Conservation (phyloP, 805 yeast genomes). For the Kodamaea kakaduensis region DNA sequence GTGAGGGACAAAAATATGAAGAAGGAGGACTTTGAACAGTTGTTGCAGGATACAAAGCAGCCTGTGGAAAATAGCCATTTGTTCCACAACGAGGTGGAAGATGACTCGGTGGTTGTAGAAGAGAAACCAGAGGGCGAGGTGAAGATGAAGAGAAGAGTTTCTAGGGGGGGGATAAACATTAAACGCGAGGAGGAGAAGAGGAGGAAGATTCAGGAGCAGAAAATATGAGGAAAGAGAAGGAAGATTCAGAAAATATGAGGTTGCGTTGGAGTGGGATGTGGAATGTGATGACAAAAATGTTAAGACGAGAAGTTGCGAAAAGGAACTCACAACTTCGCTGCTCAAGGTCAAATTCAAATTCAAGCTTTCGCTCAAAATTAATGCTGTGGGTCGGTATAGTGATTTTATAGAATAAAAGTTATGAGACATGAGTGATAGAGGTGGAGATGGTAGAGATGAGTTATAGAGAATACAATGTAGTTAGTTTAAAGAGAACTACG, state of each 20-base stretch:
- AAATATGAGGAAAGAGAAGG: conserved; percentile 1
- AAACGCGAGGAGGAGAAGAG: conserved; percentile 8
- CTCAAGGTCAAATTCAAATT: no score
- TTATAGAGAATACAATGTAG: no score
- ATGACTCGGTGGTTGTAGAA: conserved; percentile 11
- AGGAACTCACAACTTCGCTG: no score
- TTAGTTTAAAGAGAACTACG: no score
- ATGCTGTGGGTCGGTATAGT: no score
- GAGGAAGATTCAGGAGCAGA: conserved; percentile 5
- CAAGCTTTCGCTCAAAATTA: no score
- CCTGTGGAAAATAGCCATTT: conserved; percentile 33
- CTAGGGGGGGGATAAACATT: conserved; percentile 27
- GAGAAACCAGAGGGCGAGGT: conserved; percentile 7
- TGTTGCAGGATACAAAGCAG: conserved; percentile 31
- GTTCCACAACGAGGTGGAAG: conserved; percentile 37
- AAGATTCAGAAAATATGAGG: conserved; percentile 4
- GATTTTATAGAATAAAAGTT: no score
- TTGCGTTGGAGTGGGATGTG: no score
- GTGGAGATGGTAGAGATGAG: no score
- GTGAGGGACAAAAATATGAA: conserved; percentile 31
- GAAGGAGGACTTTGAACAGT: conserved; percentile 26
- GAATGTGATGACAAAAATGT: no score
- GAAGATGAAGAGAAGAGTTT: conserved; percentile 22
- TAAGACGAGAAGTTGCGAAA: no score
- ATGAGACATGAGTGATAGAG: no score